Evolutionary conservation across 163 green algal genomes (phyloP).

Genomic region (Trebouxiophyceae sp.): DNA sequence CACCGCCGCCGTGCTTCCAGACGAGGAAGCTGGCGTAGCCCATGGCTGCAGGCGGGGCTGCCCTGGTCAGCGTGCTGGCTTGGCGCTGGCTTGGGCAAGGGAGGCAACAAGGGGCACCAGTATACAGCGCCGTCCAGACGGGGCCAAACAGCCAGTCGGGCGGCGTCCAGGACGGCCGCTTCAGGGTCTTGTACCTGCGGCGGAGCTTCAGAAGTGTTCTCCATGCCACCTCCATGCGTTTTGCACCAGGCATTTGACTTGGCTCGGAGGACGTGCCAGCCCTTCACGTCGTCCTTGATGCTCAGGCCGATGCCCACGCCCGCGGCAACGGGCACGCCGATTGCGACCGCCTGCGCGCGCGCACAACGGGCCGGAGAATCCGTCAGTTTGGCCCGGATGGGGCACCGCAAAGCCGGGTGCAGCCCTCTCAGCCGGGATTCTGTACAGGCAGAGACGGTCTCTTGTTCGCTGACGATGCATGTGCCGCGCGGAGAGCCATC

Average conservation of each 20-base stretch:
- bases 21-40: constrained; percentile 55
- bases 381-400: background rate
- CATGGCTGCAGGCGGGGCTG: constrained; percentile 70
- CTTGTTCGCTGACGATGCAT: too few relatives aligned
- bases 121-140: background rate
- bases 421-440: too few relatives aligned
- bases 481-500: too few relatives aligned
- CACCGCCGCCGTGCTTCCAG: constrained; percentile 40
- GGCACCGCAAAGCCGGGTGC: too few relatives aligned
- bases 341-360: constrained; percentile 1
- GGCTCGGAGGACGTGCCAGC: constrained; percentile 2
- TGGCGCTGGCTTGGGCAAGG: too few relatives aligned
- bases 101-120: too few relatives aligned
- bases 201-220: background rate
- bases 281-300: constrained; percentile 11
- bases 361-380: background rate
- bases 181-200: constrained; percentile 16
- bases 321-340: constrained; percentile 4
- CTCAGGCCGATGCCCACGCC: constrained; percentile 7
- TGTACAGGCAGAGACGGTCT: too few relatives aligned
- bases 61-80: too few relatives aligned
- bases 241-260: background rate
- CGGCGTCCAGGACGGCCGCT: constrained; percentile 24
- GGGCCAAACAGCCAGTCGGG: constrained; percentile 28
- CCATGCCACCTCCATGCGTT: background rate